Conservation (phyloP, 176 grass and related monocot genomes). For the Rhynchospora pubera region DNA sequence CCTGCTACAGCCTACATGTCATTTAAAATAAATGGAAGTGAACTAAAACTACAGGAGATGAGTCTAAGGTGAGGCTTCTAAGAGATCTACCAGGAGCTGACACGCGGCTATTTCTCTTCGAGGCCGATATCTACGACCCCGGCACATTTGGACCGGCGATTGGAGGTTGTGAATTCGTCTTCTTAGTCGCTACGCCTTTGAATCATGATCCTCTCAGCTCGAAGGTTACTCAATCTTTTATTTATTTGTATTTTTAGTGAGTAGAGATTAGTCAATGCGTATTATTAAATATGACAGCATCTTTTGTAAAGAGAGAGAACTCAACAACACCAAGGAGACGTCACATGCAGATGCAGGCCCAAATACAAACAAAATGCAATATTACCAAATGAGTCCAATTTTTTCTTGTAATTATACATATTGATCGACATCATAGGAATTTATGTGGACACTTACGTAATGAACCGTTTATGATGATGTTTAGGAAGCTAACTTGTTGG, state of each 20-base stretch:
- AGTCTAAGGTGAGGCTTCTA: conserved; percentile 36
- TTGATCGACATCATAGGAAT: background rate
- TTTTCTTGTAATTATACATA: background rate
- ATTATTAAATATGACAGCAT: too few relatives aligned
- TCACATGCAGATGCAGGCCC: too few relatives aligned
- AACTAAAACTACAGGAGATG: conserved; percentile 26
- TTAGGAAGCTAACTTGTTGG: background rate
- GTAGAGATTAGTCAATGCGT: too few relatives aligned
- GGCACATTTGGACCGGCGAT: conserved; percentile 42
- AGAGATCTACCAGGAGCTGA: conserved; percentile 28
- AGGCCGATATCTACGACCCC: conserved; percentile 58
- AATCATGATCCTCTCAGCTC: conserved; percentile 24
- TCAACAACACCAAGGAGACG: too few relatives aligned
- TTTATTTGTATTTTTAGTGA: background rate
- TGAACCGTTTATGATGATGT: background rate
- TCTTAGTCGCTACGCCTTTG: conserved; percentile 51
- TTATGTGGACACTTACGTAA: background rate
- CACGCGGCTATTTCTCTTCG: conserved; percentile 40
- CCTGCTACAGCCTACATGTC: background rate
- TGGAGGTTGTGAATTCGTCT: conserved; percentile 51
- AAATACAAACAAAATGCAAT: too few relatives aligned
- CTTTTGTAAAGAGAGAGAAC: too few relatives aligned
- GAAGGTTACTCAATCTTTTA: conserved; percentile 27
- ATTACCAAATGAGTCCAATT: background rate
- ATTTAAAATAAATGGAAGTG: background rate